Evolutionary conservation across 1,284 basidiomycete species (phyloP), one percentile per base, ranked within the genome.

Genomic region (Fistulina hepatica): DNA sequence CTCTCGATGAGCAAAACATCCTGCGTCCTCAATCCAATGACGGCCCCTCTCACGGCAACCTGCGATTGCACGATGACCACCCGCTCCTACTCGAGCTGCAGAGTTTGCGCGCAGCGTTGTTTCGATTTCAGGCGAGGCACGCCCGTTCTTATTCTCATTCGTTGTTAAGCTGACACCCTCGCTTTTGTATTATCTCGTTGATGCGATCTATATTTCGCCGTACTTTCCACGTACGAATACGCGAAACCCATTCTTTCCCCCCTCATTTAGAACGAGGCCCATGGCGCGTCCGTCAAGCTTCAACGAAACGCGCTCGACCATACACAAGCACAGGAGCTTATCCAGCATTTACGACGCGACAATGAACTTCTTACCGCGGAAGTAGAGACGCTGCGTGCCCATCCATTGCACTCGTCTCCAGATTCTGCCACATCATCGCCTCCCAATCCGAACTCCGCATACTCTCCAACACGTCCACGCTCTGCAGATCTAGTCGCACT

Each of bases 271-370:
- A 35, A 27, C 21, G 43, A 46, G 39, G 35, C 45, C 20, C 45
- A 46, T 23, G 21, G 40, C 10, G 22, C 46, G 1, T 31, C 45
- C 0, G 32, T 47, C 28, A 47, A 47, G 15, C 39, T 47, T 1
- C 43, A 47, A 21, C 46, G 36, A 4, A 43, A 43, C 33, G 43
- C 43, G 15, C 43, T 45, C 24, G 39, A 39, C 27, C 39, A 41
- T 11, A 26, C 28, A 6, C n/a, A 34, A 6, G 23, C 27, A 21
- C 22, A 30, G 21, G 40, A 21, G 6, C 45, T 42, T 16, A 27
- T 40, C 10, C 26, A 24, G 7, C 28, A 37, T n/a, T 41, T 45
- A 32, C 40, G 42, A 21, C 27, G 33, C 1, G 41, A 45, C 20
- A 42, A 42, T 13, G 32, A 33, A 8, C 32, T 39, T 5, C 35